These are phyloP conservation scores for Solanum virginianum DNA, from an alignment of 257 asterid genomes.

Conservation along the genomic window DNA sequence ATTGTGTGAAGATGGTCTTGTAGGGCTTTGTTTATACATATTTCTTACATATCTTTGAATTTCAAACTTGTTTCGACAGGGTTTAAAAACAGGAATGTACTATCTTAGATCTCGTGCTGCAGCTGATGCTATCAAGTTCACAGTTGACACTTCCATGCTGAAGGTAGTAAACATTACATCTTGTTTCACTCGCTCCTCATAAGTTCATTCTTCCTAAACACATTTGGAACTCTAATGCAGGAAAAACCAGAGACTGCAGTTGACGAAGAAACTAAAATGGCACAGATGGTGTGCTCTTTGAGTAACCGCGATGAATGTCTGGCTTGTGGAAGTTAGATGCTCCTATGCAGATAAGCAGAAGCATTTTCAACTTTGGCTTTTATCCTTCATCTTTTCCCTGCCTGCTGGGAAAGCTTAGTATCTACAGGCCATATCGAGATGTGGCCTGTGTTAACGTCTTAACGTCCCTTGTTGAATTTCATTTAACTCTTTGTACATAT, in stretches of 20 bases:
- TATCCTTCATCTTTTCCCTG: not conserved
- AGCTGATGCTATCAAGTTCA: conserved; percentile 90
- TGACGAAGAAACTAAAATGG: conserved; percentile 56
- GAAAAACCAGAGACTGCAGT: conserved; percentile 14
- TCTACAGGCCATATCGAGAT: not conserved
- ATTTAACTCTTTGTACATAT: not conserved
- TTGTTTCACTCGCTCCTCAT: not conserved
- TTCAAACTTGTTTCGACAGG: conserved; percentile 25
- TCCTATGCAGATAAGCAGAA: not conserved
- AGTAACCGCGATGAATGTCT: conserved; percentile 76
- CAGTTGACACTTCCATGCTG: conserved; percentile 70
- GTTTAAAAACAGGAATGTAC: conserved; percentile 94
- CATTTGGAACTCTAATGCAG: not conserved
- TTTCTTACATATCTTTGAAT: not conserved
- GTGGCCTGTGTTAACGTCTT: not conserved
- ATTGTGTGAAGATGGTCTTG: not conserved
- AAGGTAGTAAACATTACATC: conserved; percentile 22
- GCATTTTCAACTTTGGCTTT: not conserved
- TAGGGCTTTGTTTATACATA: not conserved
- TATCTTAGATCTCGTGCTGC: conserved; percentile 87
- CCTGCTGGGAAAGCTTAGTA: not conserved
- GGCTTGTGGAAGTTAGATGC: conserved; percentile 71
- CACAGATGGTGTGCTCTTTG: conserved; percentile 75
- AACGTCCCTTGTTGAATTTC: not conserved
- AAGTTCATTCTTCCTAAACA: not conserved